Evolutionary conservation across 2,329 filamentous ascomycete species (phyloP).

Genomic region (Trematosphaeria pertusa): DNA sequence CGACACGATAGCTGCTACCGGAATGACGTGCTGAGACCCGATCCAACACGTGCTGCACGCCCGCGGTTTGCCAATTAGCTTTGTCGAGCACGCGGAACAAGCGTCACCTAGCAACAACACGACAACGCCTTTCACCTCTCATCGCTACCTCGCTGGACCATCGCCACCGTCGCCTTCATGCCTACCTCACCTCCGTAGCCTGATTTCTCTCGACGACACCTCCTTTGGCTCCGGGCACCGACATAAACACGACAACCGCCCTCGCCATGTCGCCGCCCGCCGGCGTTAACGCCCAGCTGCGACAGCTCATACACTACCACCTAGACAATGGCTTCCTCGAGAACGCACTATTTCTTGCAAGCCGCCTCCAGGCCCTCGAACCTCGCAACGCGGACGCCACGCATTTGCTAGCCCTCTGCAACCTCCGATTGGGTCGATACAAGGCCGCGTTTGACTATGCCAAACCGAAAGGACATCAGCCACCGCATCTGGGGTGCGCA

Average conservation of each 20-base stretch:
- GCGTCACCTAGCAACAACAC: constrained; percentile 43
- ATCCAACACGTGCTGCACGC: constrained; percentile 21
- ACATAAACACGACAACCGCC: constrained; percentile 22
- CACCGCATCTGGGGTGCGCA: constrained; percentile 81
- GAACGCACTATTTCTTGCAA: constrained; percentile 93
- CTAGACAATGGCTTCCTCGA: constrained; percentile 89
- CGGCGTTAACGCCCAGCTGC: constrained; percentile 65
- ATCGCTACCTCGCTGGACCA: constrained; percentile 9
- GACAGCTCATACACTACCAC: constrained; percentile 72
- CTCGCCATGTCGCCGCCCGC: constrained; percentile 63
- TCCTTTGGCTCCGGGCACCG: constrained; percentile 10
- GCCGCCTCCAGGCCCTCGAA: constrained; percentile 84
- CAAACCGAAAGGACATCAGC: constrained; percentile 73
- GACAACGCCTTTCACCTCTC: constrained; percentile 24
- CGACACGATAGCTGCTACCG: constrained; percentile 15
- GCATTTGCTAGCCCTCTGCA: constrained; percentile 84
- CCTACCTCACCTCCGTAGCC: constrained; percentile 21
- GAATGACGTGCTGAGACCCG: constrained; percentile 21
- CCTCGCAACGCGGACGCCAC: constrained; percentile 79
- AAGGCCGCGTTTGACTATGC: constrained; percentile 86
- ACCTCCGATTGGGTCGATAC: constrained; percentile 81
- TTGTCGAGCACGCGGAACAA: constrained; percentile 45
- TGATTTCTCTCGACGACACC: constrained; percentile 13
- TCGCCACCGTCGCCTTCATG: constrained; percentile 34
- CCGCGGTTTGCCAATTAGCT: constrained; percentile 45